These are phyloP conservation scores for Alternaria conjuncta DNA, from an alignment of 2,329 filamentous ascomycete genomes.

Conservation along the genomic window DNA sequence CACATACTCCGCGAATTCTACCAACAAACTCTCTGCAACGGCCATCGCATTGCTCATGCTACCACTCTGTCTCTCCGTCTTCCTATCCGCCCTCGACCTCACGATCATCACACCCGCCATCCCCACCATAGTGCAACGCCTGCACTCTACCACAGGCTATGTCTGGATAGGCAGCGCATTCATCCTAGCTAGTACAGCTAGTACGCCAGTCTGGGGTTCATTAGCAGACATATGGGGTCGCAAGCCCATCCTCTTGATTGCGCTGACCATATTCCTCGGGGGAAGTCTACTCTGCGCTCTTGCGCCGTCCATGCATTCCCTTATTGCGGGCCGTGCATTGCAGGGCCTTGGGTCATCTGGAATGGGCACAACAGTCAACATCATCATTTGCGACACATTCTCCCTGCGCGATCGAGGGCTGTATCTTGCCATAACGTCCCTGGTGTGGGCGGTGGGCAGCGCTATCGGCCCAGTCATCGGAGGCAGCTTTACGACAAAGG, in stretches of 20 bases:
- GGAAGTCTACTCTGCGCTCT: conserved; percentile 56
- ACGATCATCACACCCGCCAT: conserved; percentile 68
- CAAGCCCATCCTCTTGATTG: conserved; percentile 56
- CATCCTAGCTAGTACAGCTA: conserved; percentile 68
- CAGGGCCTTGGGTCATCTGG: conserved; percentile 60
- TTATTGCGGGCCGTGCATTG: conserved; percentile 58
- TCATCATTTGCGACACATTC: conserved; percentile 61
- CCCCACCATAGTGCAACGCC: conserved; percentile 65
- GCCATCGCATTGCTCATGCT: not conserved
- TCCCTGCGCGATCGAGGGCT: conserved; percentile 53
- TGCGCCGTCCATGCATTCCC: conserved; percentile 53
- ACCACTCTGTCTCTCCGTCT: conserved; percentile 16
- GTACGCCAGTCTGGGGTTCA: conserved; percentile 69
- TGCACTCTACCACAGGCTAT: conserved; percentile 70
- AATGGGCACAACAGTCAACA: conserved; percentile 55
- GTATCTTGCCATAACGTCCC: conserved; percentile 56
- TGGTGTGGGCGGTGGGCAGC: conserved; percentile 59
- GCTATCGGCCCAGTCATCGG: conserved; percentile 58
- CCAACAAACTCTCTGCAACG: not conserved
- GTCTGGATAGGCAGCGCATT: conserved; percentile 77
- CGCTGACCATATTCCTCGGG: conserved; percentile 55
- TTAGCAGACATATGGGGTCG: conserved; percentile 61
- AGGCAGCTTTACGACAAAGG: conserved; percentile 51
- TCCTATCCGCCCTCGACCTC: conserved; percentile 45
- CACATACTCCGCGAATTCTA: not conserved